Evolutionary conservation across 1,284 basidiomycete species (phyloP).

Genomic region (Rhodotorula glutinis): DNA sequence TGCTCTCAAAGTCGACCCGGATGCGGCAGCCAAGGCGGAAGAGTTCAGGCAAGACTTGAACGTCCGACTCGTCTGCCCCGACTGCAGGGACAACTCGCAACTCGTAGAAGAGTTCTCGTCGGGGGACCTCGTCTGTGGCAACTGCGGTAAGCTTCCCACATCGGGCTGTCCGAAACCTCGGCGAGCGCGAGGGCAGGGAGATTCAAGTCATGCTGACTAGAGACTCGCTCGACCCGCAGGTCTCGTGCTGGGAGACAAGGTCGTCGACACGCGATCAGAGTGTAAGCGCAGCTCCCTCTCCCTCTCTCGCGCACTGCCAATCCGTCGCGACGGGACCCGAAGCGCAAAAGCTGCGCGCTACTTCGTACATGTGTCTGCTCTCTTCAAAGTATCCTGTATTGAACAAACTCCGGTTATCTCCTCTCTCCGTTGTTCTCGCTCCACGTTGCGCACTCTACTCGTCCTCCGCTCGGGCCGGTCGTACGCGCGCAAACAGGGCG

Average conservation of each 20-base stretch:
- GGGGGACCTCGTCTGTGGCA: conserved; percentile 95
- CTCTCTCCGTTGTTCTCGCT: conserved; percentile 44
- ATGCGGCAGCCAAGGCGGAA: conserved; percentile 12
- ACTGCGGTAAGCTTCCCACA: conserved; percentile 74
- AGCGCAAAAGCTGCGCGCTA: neutral
- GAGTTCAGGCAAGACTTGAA: conserved; percentile 64
- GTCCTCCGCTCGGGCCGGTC: no score
- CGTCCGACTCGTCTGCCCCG: conserved; percentile 87
- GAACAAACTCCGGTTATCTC: neutral
- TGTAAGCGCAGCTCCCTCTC: conserved; percentile 51
- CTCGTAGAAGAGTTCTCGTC: conserved; percentile 96
- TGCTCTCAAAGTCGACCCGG: conserved; percentile 34
- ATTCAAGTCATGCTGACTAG: no score
- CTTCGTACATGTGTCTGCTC: neutral
- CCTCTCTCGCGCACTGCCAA: neutral
- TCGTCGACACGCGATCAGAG: conserved; percentile 97
- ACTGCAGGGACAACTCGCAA: conserved; percentile 88
- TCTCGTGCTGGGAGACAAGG: conserved; percentile 81
- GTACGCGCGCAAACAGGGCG: conserved; percentile 49
- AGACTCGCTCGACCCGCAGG: conserved; percentile 14
- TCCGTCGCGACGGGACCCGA: neutral
- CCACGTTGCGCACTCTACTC: neutral
- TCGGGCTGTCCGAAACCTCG: no score
- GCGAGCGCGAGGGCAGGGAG: no score
- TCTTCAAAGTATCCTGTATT: conserved; percentile 6